A percentile compares a stretch with the other conserved stretches of the same genome.
Conservation (phyloP, 1,284 basidiomycete genomes). For the Ustilago crameri region DNA sequence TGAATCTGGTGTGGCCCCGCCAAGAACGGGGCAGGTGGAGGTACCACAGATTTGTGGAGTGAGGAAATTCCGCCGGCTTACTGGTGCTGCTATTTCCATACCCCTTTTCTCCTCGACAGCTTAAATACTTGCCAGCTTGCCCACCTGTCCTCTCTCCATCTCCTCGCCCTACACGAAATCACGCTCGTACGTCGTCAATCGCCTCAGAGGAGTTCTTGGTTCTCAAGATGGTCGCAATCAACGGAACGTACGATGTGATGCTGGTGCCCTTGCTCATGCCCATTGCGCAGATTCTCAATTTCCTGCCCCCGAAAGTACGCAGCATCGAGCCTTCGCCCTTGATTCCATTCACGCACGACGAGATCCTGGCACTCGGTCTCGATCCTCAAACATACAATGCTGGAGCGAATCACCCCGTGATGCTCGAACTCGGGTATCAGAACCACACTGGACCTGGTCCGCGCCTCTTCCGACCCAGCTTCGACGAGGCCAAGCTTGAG, state of each 20-base stretch:
- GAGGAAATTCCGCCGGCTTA: constrained; percentile 1
- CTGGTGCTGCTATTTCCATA: neutral
- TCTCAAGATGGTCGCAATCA: constrained; percentile 44
- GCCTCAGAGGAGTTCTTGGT: neutral
- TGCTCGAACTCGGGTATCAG: constrained; percentile 51
- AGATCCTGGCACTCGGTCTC: constrained; percentile 32
- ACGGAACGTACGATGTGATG: constrained; percentile 51
- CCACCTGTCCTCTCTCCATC: neutral
- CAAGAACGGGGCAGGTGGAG: no score
- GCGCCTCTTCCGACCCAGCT: constrained; percentile 36
- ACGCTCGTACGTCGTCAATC: neutral
- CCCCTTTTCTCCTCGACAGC: no score
- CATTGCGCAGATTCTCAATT: constrained; percentile 37
- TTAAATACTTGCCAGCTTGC: no score
- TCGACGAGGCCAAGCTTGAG: constrained; percentile 52
- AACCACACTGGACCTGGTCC: constrained; percentile 45
- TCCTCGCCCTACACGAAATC: neutral
- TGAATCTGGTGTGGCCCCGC: neutral
- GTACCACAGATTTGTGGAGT: neutral
- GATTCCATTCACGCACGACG: constrained; percentile 32
- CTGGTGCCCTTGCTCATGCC: constrained; percentile 45
- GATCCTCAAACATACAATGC: constrained; percentile 22
- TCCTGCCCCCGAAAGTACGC: constrained; percentile 42
- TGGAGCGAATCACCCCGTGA: constrained; percentile 32
- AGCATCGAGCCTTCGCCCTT: constrained; percentile 39